Evolutionary conservation across 495 filamentous ascomycete genomes (phyloP).

Genomic region (Arthonia radiata): DNA sequence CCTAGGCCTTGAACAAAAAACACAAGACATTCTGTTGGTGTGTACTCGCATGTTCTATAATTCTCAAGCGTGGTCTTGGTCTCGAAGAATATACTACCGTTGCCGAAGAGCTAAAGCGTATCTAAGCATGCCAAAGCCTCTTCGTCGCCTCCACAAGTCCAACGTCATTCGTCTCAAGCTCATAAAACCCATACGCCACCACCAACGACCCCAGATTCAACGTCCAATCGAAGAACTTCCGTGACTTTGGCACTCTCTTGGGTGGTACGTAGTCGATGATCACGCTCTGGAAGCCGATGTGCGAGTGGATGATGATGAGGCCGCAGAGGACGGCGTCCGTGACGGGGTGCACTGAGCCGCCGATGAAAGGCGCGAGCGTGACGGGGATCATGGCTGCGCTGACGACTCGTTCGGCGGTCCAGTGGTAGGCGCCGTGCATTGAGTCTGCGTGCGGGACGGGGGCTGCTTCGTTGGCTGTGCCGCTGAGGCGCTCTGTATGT

Average conservation of each 20-base stretch:
- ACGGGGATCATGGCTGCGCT: constrained; percentile 60
- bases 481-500: constrained; percentile 42
- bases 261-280: constrained; percentile 80
- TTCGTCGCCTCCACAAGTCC: constrained; percentile 73
- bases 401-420: constrained; percentile 80
- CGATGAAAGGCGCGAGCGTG: constrained; percentile 74
- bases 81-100: no score
- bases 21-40: no score
- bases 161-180: constrained; percentile 99
- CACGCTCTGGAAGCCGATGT: constrained; percentile 72
- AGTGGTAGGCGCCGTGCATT: constrained; percentile 85
- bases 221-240: constrained; percentile 41
- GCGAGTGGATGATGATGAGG: constrained; percentile 66
- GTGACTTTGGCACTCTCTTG: constrained; percentile 38
- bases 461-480: constrained; percentile 80
- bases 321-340: constrained; percentile 71
- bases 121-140: constrained; percentile 53
- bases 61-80: no score
- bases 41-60: no score
- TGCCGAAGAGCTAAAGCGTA: no score
- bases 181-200: constrained; percentile 75
- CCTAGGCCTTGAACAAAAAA: no score
- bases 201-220: constrained; percentile 54
- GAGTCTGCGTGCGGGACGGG: constrained; percentile 45
- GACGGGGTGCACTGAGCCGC: constrained; percentile 68